These are phyloP conservation scores for Penicillium crystallinum DNA, from an alignment of 495 filamentous ascomycete genomes.

Conservation along the genomic window DNA sequence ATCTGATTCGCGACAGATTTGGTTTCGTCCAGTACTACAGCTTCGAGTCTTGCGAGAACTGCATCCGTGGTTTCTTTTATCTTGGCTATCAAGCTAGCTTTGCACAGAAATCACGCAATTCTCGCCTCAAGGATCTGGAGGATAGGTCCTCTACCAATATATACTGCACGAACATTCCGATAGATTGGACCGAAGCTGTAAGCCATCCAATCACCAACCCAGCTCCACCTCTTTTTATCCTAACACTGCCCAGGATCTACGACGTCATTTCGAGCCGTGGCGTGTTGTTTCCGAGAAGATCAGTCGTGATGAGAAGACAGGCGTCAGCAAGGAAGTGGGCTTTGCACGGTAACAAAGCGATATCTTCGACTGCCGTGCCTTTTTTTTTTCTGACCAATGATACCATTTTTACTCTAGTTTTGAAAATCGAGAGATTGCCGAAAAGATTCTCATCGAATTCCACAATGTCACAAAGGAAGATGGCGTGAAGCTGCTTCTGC, in stretches of 20 bases:
- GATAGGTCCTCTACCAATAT: slow-evolving; percentile 87
- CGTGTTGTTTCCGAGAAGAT: slow-evolving; percentile 87
- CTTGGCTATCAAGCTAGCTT: slow-evolving; percentile 96
- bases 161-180: slow-evolving; percentile 93
- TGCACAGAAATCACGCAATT: slow-evolving; percentile 95
- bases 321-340: slow-evolving; percentile 91
- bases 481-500: slow-evolving; percentile 78
- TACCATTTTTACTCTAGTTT: slow-evolving; percentile 51
- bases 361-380: neutral
- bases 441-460: slow-evolving; percentile 77
- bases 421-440: slow-evolving; percentile 79
- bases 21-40: slow-evolving; percentile 93
- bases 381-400: neutral
- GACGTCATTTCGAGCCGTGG: slow-evolving; percentile 64
- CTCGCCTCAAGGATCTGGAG: slow-evolving; percentile 85
- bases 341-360: slow-evolving; percentile 73
- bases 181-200: slow-evolving; percentile 82
- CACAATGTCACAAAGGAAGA: slow-evolving; percentile 65
- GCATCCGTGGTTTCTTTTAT: slow-evolving; percentile 92
- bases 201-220: slow-evolving; percentile 17
- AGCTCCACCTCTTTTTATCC: no score
- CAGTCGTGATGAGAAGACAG: slow-evolving; percentile 73
- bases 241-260: slow-evolving; percentile 32
- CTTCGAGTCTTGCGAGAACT: slow-evolving; percentile 83
- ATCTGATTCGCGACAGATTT: slow-evolving; percentile 55